phyloP scores from a whole-genome alignment of 176 grass and related monocot species.

The Carex littledalei region DNA sequence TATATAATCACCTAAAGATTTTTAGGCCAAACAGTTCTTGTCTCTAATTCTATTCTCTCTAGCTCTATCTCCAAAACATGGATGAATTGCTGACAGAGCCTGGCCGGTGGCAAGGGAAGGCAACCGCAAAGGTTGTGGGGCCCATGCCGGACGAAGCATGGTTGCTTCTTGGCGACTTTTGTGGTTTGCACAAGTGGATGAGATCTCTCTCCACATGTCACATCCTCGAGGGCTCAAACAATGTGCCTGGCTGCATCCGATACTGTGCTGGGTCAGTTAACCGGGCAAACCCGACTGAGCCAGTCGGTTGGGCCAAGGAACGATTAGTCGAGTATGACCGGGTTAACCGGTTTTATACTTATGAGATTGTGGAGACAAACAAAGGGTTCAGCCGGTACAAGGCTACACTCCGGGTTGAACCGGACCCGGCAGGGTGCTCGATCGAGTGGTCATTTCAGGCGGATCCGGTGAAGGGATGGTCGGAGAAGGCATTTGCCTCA shows the following conservation, averaged over 20 bases:
- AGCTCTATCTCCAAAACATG: neutral
- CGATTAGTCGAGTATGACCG: constrained; percentile 39
- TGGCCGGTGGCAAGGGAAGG: constrained; percentile 39
- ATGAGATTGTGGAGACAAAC: constrained; percentile 71
- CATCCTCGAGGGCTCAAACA: constrained; percentile 39
- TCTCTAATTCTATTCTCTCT: neutral
- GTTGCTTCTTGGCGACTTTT: constrained; percentile 57
- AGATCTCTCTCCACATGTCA: constrained; percentile 35
- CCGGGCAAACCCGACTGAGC: constrained; percentile 13
- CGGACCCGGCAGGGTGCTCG: constrained; percentile 37
- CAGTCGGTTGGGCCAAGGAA: constrained; percentile 64
- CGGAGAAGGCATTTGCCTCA: constrained; percentile 31
- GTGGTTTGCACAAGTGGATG: constrained; percentile 55
- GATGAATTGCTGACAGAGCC: constrained; percentile 8
- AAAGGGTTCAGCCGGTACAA: constrained; percentile 68
- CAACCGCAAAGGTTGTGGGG: constrained; percentile 34
- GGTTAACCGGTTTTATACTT: constrained; percentile 38
- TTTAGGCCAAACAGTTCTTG: neutral
- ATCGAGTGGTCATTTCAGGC: constrained; percentile 55
- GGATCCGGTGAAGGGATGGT: constrained; percentile 58
- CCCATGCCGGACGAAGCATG: constrained; percentile 45
- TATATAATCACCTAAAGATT: neutral
- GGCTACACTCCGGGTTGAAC: constrained; percentile 42
- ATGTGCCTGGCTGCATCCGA: constrained; percentile 49
- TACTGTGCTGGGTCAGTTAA: constrained; percentile 65